Evolutionary conservation across 352 stramenopile genomes (phyloP), one percentile per base, ranked within the genome.

Genomic region (Globisporangium radiosum): DNA sequence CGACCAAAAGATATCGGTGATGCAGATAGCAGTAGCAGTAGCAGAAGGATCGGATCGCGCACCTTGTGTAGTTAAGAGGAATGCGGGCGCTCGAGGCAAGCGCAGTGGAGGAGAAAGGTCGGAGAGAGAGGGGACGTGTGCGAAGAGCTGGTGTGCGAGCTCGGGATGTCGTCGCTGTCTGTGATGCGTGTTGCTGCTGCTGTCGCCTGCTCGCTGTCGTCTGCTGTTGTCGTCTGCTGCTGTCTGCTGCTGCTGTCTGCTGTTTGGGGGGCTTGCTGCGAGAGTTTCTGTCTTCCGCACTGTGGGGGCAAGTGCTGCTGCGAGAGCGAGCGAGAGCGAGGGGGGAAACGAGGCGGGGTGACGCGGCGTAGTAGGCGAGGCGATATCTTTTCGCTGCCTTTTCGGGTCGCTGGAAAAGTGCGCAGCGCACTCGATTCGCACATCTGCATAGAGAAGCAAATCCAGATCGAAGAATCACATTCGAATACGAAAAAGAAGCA

Each of bases 81-180:
- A 53, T 33, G 47, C 13, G 48, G 48, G 55, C 2, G 13, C 39
- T 43, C 39, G 39, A 43, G 39, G 7, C 13, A n/a, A 14, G 42
- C 13, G 42, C 4, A 47, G 10, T 4, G 6, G 42, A 44, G 9
- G 55, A 17, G 19, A 15, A 33, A 40, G 48, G 55, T 33, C 25
- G 56, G 36, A 53, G 55, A 60, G 55, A 39, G 17, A 60, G 43
- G 36, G 40, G n/a, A 55, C 25, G 25, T 33, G 25, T 2, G 25
- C 17, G 9, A 42, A 11, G 55, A 42, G 55, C 15, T 42, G 36
- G 55, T 52, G 55, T 19, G n/a, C 10, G 13, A 5, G 43, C n/a
- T n/a, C 33, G 5, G 25, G 25, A 33, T 56, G 19, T 56, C n/a
- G 36, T 45, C n/a, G n/a, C 45, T n/a, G n/a, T 15, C 2, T 7